Conservation (phyloP, 2,329 filamentous ascomycete genomes). For the Lasiodiplodia citricola region DNA sequence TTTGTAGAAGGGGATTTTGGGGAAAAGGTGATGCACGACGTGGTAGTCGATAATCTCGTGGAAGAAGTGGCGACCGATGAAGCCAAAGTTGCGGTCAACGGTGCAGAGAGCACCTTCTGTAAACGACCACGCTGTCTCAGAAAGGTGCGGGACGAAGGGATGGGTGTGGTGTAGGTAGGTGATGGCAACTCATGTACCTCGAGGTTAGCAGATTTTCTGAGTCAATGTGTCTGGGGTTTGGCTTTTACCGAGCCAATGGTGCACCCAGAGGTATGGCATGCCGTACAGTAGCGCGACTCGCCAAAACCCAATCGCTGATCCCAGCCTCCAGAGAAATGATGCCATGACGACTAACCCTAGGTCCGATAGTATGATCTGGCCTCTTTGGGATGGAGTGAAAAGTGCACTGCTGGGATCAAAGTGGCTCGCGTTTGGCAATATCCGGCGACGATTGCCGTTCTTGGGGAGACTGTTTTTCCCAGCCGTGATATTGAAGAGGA, state of each 20-base stretch:
- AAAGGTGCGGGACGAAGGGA: slow-evolving; percentile 62
- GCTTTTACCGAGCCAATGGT: slow-evolving; percentile 65
- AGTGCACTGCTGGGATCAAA: slow-evolving; percentile 67
- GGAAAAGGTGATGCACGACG: slow-evolving; percentile 68
- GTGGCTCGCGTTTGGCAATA: slow-evolving; percentile 47
- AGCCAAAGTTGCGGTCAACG: slow-evolving; percentile 69
- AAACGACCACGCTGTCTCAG: slow-evolving; percentile 65
- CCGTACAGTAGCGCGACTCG: slow-evolving; percentile 65
- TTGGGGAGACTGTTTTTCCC: background rate
- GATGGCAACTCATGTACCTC: slow-evolving; percentile 58
- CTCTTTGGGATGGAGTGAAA: slow-evolving; percentile 63
- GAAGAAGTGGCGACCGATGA: slow-evolving; percentile 68
- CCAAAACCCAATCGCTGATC: slow-evolving; percentile 54
- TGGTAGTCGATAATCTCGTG: slow-evolving; percentile 70
- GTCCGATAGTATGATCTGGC: slow-evolving; percentile 64
- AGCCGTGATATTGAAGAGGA: slow-evolving; percentile 59
- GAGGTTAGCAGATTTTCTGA: too few species aligned
- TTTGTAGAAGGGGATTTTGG: slow-evolving; percentile 66
- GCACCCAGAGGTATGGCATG: slow-evolving; percentile 71
- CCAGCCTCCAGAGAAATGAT: slow-evolving; percentile 57
- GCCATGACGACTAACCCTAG: slow-evolving; percentile 62
- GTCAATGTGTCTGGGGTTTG: too few species aligned
- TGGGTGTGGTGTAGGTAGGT: slow-evolving; percentile 80
- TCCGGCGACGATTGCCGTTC: background rate
- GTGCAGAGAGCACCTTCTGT: slow-evolving; percentile 67